These are phyloP conservation scores for Wallacemonas sp. DNA, from an alignment of 208 protist genomes.

Conservation along the genomic window DNA sequence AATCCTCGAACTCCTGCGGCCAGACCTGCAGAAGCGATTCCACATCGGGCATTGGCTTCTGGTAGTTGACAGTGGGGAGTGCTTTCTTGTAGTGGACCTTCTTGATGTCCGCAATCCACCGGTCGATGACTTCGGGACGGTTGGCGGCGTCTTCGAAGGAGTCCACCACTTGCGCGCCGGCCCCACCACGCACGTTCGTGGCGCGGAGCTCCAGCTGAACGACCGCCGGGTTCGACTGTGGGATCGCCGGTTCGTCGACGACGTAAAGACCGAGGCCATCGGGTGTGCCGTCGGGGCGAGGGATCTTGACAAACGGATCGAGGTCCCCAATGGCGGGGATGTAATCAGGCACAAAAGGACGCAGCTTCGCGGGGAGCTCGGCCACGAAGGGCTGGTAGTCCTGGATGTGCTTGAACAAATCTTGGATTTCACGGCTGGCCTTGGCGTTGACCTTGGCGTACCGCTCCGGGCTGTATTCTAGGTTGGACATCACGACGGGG, in stretches of 20 bases:
- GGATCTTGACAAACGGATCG: constrained; percentile 97
- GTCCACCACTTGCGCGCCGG: constrained; percentile 80
- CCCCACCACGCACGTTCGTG: constrained; percentile 45
- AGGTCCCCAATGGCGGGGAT: constrained; percentile 96
- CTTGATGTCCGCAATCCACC: constrained; percentile 96
- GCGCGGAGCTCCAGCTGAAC: constrained; percentile 88
- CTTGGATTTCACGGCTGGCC: constrained; percentile 92
- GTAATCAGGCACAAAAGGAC: constrained; percentile 98
- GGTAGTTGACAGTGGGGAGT: constrained; percentile 94
- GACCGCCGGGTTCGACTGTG: constrained; percentile 95
- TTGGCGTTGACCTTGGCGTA: constrained; percentile 83
- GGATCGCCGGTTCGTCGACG: constrained; percentile 95
- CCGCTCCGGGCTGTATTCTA: constrained; percentile 86
- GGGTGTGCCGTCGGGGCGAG: constrained; percentile 88
- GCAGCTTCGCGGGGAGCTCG: constrained; percentile 94
- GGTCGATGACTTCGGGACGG: constrained; percentile 92
- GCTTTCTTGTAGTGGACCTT: constrained; percentile 96
- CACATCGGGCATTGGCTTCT: constrained; percentile 96
- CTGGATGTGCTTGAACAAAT: constrained; percentile 96
- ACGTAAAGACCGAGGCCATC: constrained; percentile 92
- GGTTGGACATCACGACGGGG: constrained; percentile 18
- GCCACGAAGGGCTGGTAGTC: constrained; percentile 93
- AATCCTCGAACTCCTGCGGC: constrained; percentile 93
- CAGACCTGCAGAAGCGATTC: constrained; percentile 95
- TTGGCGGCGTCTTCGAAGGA: constrained; percentile 95